Evolutionary conservation across 352 stramenopile species (phyloP).

Genomic region (Pilasporangium apinafurcum): DNA sequence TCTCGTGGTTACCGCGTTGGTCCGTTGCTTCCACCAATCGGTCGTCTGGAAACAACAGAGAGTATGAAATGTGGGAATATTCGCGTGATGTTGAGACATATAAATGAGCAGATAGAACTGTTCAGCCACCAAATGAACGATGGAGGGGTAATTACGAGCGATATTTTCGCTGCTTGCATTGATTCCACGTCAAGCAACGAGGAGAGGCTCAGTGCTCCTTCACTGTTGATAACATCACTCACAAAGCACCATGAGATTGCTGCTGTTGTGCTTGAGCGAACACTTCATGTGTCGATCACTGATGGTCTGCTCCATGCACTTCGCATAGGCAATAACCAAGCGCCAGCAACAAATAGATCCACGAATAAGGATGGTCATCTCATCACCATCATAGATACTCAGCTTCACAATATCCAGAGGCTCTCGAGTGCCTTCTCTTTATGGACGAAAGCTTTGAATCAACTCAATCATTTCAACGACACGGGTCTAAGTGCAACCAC

Average conservation of each 20-base stretch:
- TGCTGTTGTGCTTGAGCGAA: conserved; percentile 29
- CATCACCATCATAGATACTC: no score
- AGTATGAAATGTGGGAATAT: conserved; percentile 30
- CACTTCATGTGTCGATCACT: conserved; percentile 16
- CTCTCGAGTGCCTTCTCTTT: not conserved
- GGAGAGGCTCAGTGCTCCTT: conserved; percentile 20
- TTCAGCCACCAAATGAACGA: not conserved
- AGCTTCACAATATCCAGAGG: not conserved
- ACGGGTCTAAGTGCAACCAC: not conserved
- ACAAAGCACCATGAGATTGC: conserved; percentile 33
- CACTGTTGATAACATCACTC: conserved; percentile 48
- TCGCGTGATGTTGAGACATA: conserved; percentile 21
- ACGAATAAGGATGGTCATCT: no score
- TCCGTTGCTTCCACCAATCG: conserved; percentile 35
- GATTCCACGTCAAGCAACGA: not conserved
- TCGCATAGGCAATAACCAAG: not conserved
- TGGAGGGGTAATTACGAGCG: not conserved
- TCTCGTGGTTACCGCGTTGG: conserved; percentile 47
- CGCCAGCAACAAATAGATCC: not conserved
- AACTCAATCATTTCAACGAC: not conserved
- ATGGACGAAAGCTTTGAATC: not conserved
- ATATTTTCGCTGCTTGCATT: not conserved
- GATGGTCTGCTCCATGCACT: conserved; percentile 1
- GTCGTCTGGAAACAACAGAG: conserved; percentile 28
- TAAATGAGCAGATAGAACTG: conserved; percentile 40